Evolutionary conservation across 2,329 filamentous ascomycete species (phyloP), one percentile per base, ranked within the genome.

Genomic region (Verticillium alfalfae): DNA sequence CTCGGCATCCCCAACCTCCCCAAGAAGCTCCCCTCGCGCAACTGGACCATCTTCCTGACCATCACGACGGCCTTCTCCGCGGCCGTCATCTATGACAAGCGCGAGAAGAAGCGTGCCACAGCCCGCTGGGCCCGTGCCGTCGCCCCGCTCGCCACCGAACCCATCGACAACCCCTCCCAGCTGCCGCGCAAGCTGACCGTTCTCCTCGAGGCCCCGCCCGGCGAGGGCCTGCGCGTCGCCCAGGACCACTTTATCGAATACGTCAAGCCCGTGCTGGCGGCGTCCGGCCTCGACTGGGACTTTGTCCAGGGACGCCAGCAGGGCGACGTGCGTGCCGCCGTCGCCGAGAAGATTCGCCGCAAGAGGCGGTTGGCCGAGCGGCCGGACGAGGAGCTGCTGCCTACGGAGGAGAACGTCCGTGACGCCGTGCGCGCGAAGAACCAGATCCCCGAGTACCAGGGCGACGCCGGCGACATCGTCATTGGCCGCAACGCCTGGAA

Each of bases 221-320:
- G 89, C 13, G 94, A 98, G 75, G 89, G 92, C 5, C 78, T 98
- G 60, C 85, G 93, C 61, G 78, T 86, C 52, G 91, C 93, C n/a
- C 90, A 96, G 69, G 93, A 98, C 68, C 93, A 98, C 76, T 99
- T 97, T 76, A 89, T 93, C 70, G 92, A 97, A 73, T 99, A 97
- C 72, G 86, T 97, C 54, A 98, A 98, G 80, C 95, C 95, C 1
- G 85, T 99, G 34, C 79, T 99, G 45, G 91, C 95, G 4, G 90
- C 92, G 2, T 94, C 92, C 1, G 93, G 93, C 0, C 78, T 98
- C 71, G 95, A 99, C 74, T 98, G 96, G 88, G 94, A 97, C 70
- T 96, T 97, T 62, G 85, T 98, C 6, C 94, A 98, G 76, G 95
- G 94, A 5, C 83, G 93, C 60, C 88, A 89, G 72, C 91, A 97